A percentile compares a stretch with the other conserved stretches of the same genome.
Evolutionary conservation across 2,329 filamentous ascomycete species (phyloP).

Genomic region (Zasmidium cellare): DNA sequence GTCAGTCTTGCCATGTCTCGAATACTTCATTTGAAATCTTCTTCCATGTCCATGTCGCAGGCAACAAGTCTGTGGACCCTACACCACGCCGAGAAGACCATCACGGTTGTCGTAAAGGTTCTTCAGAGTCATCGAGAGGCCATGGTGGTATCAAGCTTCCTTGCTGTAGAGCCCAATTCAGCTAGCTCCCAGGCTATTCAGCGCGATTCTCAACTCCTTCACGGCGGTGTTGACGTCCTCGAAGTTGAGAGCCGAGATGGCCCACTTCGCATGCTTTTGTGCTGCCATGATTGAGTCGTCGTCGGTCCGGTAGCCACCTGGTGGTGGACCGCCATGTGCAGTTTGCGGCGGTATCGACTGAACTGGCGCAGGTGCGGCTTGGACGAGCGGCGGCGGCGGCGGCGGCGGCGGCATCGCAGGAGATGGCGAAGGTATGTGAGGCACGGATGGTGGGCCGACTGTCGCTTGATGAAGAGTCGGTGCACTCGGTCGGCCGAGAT

Average conservation of each 20-base stretch:
- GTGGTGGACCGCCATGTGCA: slow-evolving; percentile 22
- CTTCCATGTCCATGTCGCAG: no score
- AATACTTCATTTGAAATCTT: no score
- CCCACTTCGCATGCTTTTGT: slow-evolving; percentile 96
- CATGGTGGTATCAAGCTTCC: no score
- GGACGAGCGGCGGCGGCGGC: slow-evolving; percentile 37
- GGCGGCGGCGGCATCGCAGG: slow-evolving; percentile 8
- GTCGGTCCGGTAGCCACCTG: slow-evolving; percentile 57
- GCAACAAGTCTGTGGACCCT: no score
- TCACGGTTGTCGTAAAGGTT: no score
- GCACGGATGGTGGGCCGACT: slow-evolving; percentile 11
- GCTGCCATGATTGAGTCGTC: slow-evolving; percentile 72
- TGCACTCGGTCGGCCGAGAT: slow-evolving; percentile 9
- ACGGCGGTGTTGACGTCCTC: slow-evolving; percentile 92
- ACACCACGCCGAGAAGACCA: no score
- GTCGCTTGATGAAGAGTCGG: slow-evolving; percentile 13
- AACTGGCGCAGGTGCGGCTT: slow-evolving; percentile 22
- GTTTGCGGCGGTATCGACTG: slow-evolving; percentile 9
- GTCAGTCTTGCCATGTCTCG: no score
- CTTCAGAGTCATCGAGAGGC: no score
- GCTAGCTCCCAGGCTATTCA: slow-evolving; percentile 67
- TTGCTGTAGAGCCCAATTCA: no score
- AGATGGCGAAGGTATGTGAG: slow-evolving; percentile 10
- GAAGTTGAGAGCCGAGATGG: slow-evolving; percentile 94
- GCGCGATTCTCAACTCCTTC: slow-evolving; percentile 74